Conservation (phyloP, 768 basidiomycete genomes). For the Xerocomellus intermedius region DNA sequence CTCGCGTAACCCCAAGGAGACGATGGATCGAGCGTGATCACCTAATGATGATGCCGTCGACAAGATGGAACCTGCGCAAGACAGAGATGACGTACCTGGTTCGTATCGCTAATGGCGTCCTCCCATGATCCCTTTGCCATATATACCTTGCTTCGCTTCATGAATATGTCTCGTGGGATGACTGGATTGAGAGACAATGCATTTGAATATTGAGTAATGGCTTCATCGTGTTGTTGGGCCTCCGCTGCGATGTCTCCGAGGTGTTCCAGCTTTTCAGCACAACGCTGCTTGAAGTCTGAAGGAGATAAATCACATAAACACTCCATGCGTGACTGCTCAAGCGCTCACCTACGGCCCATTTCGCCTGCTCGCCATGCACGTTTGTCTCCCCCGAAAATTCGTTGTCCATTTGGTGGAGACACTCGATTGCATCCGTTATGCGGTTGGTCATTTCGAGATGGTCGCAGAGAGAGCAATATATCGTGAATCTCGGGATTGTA, state of each 20-base stretch:
- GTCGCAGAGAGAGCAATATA: background rate
- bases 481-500: background rate
- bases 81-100: background rate
- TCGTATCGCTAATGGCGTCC: background rate
- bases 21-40: background rate
- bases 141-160: background rate
- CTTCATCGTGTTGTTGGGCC: background rate
- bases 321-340: too few relatives aligned
- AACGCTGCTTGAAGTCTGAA: background rate
- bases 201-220: background rate
- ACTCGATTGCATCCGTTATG: background rate
- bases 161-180: background rate
- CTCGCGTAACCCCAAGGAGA: background rate
- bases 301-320: background rate
- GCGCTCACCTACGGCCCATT: background rate
- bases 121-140: background rate
- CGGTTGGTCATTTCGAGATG: background rate
- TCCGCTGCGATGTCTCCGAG: background rate
- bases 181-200: background rate
- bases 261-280: background rate
- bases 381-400: background rate
- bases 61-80: background rate
- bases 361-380: too few relatives aligned
- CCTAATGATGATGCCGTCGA: background rate
- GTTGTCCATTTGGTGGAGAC: background rate